Evolutionary conservation across 495 filamentous ascomycete species (phyloP).

Genomic region (Aspergillus indologenus): DNA sequence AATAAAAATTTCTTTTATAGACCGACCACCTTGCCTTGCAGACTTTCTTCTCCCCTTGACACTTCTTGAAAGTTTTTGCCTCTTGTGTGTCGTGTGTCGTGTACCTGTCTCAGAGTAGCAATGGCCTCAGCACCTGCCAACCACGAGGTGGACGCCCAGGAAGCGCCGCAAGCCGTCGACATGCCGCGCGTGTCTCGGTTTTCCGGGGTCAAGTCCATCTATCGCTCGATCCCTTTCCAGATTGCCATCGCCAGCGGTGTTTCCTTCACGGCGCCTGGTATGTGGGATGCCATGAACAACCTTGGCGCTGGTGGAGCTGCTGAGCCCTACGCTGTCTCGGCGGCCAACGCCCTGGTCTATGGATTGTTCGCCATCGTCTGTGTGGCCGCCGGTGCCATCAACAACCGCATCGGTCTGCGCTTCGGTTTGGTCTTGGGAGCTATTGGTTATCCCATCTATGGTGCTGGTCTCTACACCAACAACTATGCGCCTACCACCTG

Average conservation of each 20-base stretch:
- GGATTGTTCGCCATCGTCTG: conserved; percentile 33
- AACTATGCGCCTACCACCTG: conserved; percentile 60
- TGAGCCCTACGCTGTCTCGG: conserved; percentile 33
- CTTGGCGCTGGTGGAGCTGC: conserved; percentile 34
- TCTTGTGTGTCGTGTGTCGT: neutral
- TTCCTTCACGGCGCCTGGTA: conserved; percentile 34
- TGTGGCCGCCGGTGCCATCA: conserved; percentile 33
- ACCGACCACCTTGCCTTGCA: neutral
- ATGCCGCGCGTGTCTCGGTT: neutral
- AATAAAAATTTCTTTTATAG: neutral
- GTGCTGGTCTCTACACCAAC: conserved; percentile 61
- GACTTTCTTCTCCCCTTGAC: neutral
- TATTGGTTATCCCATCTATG: conserved; percentile 38
- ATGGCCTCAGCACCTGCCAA: neutral
- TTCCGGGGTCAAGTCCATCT: neutral
- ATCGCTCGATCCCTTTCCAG: conserved; percentile 26
- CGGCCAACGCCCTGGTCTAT: conserved; percentile 32
- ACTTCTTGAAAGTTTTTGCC: neutral
- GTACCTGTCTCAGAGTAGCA: neutral
- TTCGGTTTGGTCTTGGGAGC: conserved; percentile 57
- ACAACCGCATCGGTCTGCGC: conserved; percentile 57
- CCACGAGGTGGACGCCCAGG: neutral
- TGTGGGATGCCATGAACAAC: conserved; percentile 38
- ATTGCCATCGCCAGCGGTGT: conserved; percentile 34
- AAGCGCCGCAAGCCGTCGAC: neutral